These are phyloP conservation scores for Clathrospora elynae DNA, from an alignment of 2,329 filamentous ascomycete species.

Conservation along the genomic window DNA sequence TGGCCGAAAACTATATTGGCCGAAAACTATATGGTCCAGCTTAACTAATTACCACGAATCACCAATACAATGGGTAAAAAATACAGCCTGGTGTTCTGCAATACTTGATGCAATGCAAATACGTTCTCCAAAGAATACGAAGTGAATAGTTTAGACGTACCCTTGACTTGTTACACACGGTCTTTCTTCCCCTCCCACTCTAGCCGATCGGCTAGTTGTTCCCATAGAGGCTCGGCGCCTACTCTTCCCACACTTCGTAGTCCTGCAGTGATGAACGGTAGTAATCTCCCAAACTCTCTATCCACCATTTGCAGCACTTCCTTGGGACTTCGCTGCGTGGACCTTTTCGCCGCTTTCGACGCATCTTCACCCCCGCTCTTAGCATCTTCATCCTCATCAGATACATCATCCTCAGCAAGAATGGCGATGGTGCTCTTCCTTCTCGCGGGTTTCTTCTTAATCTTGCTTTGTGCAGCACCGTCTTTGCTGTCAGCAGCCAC, in stretches of 20 bases:
- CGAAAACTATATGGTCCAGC: too few species aligned
- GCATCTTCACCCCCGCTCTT: slow-evolving; percentile 11
- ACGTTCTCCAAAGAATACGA: too few species aligned
- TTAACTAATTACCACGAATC: too few species aligned
- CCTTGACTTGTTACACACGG: too few species aligned
- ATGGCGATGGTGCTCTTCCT: slow-evolving; percentile 25
- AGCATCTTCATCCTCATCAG: slow-evolving; percentile 32
- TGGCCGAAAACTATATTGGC: too few species aligned
- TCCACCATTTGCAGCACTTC: slow-evolving; percentile 62
- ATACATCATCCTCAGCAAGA: slow-evolving; percentile 28
- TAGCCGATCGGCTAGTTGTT: slow-evolving; percentile 79
- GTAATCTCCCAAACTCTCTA: slow-evolving; percentile 66
- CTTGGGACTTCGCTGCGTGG: not conserved
- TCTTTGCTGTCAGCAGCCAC: slow-evolving; percentile 50
- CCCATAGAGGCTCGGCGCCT: slow-evolving; percentile 74
- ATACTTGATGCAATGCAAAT: too few species aligned
- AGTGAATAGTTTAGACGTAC: too few species aligned
- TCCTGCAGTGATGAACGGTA: slow-evolving; percentile 74
- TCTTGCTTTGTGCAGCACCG: slow-evolving; percentile 44
- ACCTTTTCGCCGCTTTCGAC: not conserved
- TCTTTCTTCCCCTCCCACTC: too few species aligned
- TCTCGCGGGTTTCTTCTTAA: slow-evolving; percentile 12
- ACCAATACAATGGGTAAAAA: too few species aligned
- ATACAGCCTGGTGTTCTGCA: too few species aligned
- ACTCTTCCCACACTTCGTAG: slow-evolving; percentile 76